Percentiles rank a stretch among this genome's conserved stretches.
phyloP scores from a whole-genome alignment of 1,284 basidiomycete species.

The Xanthoconium separans region DNA sequence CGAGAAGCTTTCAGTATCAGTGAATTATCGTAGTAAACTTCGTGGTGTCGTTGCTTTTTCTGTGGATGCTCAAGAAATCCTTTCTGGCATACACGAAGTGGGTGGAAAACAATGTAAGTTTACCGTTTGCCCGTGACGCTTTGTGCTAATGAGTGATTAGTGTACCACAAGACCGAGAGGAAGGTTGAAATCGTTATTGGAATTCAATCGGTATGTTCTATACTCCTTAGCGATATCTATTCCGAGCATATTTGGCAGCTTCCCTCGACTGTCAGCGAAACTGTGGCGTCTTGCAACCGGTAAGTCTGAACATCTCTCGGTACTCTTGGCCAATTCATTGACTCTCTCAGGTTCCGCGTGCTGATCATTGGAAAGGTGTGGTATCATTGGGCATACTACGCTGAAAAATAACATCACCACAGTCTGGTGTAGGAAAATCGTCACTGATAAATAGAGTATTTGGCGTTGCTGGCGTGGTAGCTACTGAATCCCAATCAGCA shows the following conservation, averaged over 20 bases:
- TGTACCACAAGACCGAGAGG: conserved; percentile 3
- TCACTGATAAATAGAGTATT: conserved; percentile 2
- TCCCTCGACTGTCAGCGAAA: neutral
- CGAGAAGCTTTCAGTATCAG: neutral
- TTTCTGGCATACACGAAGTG: neutral
- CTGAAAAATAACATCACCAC: too few species aligned
- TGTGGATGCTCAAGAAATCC: neutral
- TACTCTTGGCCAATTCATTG: neutral
- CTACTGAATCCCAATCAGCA: too few species aligned
- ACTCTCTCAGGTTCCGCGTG: conserved; percentile 4
- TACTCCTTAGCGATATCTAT: neutral
- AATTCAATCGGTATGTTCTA: neutral
- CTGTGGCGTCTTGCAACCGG: neutral
- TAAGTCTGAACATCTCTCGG: neutral
- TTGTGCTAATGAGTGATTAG: neutral
- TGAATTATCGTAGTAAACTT: neutral
- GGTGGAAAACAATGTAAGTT: neutral
- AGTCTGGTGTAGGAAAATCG: too few species aligned
- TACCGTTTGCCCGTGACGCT: neutral
- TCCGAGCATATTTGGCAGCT: neutral
- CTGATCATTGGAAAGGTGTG: conserved; percentile 7
- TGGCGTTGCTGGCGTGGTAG: neutral
- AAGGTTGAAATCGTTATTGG: conserved; percentile 1
- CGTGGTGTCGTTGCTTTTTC: neutral
- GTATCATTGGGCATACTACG: neutral